Base-by-base conservation (phyloP, 768 basidiomycete species). In the Obba rivulosa region DNA sequence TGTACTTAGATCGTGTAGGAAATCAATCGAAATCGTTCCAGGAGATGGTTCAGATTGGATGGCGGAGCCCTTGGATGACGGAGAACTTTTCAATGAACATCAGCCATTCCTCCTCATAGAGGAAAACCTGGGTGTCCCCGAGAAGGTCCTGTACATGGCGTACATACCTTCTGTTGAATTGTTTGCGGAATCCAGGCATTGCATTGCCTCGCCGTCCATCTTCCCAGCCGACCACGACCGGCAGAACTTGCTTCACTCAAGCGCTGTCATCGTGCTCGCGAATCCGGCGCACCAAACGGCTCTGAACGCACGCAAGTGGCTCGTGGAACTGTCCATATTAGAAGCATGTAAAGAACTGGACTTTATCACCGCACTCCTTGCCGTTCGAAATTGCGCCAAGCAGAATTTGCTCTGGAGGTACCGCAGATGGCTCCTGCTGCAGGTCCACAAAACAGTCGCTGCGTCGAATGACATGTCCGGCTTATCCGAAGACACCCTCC, bases 281-380 rank as follows among this genome's bases (percentile, higher is more conserved):
- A 87, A 87, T 62, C 80, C 86, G 25, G 81, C 80, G 0, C 80
- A 87, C 57, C 78, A 80, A 49, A 81, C 84, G 18, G 84, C 83
- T 2, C 64, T 86, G 31, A 85, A 87, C 57, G 53, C 66, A 4
- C 70, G 85, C 31, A 86, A 84, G 58, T 64, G 60, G 16, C 72
- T 85, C 20, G 66, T 85, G 17, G 53, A 57, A n/a, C 49, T 53
- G 2, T 67, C 66, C 2, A 10, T 56, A 4, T 59, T 80, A 16
- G 61, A 72, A 28, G 58, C 71, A 8, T 49, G 60, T n/a, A 51
- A 62, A 28, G 85, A 88, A 53, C 66, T 87, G 22, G 51, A 48
- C 20, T 74, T 72, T 28, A 69, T 68, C 25, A 63, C 69, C 20
- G 69, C 80, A 21, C 63, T 83, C 36, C 69, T 76, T 24, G 75